A percentile compares a stretch with the other conserved stretches of the same genome.
Conservation (phyloP, 768 basidiomycete genomes). For the Lactarius akahatsu region DNA sequence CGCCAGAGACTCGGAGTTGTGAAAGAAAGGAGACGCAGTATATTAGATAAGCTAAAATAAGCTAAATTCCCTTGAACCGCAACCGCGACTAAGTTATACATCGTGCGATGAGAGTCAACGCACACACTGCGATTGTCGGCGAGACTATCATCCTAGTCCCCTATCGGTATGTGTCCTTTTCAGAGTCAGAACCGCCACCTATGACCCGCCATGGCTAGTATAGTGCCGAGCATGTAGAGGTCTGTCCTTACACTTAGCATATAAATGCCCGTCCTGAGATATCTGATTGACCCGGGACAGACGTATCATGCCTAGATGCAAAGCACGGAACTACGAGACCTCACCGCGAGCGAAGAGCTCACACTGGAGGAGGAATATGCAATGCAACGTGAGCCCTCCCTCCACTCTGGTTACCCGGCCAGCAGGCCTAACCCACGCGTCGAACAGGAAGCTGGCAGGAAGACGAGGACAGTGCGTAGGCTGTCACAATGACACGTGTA, state of each 20-base stretch:
- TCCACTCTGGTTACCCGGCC: neutral
- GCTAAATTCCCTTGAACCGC: no score
- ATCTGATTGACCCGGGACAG: constrained; percentile 38
- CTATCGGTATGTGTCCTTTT: constrained; percentile 50
- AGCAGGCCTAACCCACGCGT: neutral
- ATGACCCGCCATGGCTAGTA: constrained; percentile 1
- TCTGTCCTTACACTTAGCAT: constrained; percentile 28
- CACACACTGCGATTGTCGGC: constrained; percentile 63
- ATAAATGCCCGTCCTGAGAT: neutral
- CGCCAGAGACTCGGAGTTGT: no score
- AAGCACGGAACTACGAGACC: constrained; percentile 61
- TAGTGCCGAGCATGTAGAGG: constrained; percentile 48
- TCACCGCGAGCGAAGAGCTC: constrained; percentile 85
- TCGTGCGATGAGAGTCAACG: constrained; percentile 61
- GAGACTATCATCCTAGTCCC: constrained; percentile 74
- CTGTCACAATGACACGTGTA: neutral
- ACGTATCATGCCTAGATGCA: constrained; percentile 91
- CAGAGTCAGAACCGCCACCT: neutral
- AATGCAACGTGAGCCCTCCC: constrained; percentile 70
- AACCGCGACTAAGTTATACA: no score
- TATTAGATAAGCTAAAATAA: no score
- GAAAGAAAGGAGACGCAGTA: no score
- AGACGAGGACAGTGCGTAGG: constrained; percentile 72
- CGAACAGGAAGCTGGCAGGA: constrained; percentile 74
- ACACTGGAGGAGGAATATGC: constrained; percentile 78